phyloP scores from a whole-genome alignment of 1,284 basidiomycete species.

The Somion occarium region DNA sequence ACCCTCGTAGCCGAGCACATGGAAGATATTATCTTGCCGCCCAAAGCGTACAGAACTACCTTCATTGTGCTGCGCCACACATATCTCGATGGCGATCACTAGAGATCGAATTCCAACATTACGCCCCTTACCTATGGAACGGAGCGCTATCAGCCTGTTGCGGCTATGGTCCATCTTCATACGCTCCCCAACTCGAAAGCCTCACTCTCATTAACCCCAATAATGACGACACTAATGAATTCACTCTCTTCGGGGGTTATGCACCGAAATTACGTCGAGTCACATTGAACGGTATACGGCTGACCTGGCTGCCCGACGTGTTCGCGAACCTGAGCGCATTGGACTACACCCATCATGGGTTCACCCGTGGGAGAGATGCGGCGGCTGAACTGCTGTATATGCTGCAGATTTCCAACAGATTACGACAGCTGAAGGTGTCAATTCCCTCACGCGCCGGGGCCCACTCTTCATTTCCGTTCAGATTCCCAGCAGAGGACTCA shows the following conservation, averaged over 20 bases:
- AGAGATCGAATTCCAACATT: slow-evolving; percentile 47
- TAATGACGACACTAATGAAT: slow-evolving; percentile 66
- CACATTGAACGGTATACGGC: slow-evolving; percentile 56
- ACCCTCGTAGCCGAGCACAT: slow-evolving; percentile 9
- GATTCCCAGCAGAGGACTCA: slow-evolving; percentile 15
- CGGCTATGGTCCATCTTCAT: slow-evolving; percentile 28
- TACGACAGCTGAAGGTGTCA: slow-evolving; percentile 21
- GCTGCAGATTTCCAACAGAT: slow-evolving; percentile 21
- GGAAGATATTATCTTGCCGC: slow-evolving; percentile 36
- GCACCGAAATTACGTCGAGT: slow-evolving; percentile 50
- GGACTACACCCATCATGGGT: slow-evolving; percentile 43
- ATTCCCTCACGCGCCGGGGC: slow-evolving; percentile 20
- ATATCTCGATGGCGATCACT: slow-evolving; percentile 56
- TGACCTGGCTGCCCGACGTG: slow-evolving; percentile 55
- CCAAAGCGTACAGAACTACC: slow-evolving; percentile 50
- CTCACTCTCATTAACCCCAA: slow-evolving; percentile 51
- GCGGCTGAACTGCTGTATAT: slow-evolving; percentile 29
- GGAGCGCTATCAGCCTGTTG: slow-evolving; percentile 51
- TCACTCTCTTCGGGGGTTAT: slow-evolving; percentile 55
- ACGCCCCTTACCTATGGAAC: slow-evolving; percentile 61
- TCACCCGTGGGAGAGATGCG: slow-evolving; percentile 28
- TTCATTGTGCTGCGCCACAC: slow-evolving; percentile 49
- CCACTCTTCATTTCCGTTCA: slow-evolving; percentile 13
- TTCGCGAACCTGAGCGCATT: slow-evolving; percentile 56
- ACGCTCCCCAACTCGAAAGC: slow-evolving; percentile 46